These are phyloP conservation scores for Paramecium bursaria DNA, from an alignment of 73 alveolate species.

Conservation along the genomic window DNA sequence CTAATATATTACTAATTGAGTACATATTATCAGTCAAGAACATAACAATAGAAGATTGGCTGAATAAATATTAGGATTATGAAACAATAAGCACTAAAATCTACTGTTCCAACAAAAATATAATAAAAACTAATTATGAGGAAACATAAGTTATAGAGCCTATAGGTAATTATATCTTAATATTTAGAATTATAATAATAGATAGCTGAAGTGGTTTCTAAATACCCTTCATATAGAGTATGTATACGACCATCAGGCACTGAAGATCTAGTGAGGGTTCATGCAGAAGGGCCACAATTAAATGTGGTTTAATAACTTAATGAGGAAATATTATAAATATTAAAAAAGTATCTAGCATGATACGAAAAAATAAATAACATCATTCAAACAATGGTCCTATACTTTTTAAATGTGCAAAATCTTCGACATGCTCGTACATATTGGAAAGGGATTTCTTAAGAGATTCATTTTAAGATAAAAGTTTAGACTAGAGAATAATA, in stretches of 20 bases:
- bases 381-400: too few relatives aligned
- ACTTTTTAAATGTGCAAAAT: too few relatives aligned
- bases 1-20: conserved; percentile 88
- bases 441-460: too few relatives aligned
- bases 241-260: conserved; percentile 93
- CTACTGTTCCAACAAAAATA: conserved; percentile 77
- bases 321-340: neutral
- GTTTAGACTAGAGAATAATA: too few relatives aligned
- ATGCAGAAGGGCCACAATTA: conserved; percentile 79
- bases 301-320: neutral
- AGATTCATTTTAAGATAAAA: too few relatives aligned
- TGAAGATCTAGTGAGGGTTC: conserved; percentile 88
- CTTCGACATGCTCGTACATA: too few relatives aligned
- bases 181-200: conserved; percentile 78
- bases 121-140: conserved; percentile 77
- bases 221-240: conserved; percentile 80
- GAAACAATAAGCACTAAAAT: conserved; percentile 85
- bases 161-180: conserved; percentile 64
- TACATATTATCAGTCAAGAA: conserved; percentile 75
- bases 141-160: conserved; percentile 77
- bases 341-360: neutral
- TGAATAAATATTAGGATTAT: conserved; percentile 80
- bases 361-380: too few relatives aligned
- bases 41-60: conserved; percentile 78
- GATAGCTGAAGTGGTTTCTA: conserved; percentile 73